Conservation (phyloP, 257 asterid species). For the Fraxinus quadrangulata region DNA sequence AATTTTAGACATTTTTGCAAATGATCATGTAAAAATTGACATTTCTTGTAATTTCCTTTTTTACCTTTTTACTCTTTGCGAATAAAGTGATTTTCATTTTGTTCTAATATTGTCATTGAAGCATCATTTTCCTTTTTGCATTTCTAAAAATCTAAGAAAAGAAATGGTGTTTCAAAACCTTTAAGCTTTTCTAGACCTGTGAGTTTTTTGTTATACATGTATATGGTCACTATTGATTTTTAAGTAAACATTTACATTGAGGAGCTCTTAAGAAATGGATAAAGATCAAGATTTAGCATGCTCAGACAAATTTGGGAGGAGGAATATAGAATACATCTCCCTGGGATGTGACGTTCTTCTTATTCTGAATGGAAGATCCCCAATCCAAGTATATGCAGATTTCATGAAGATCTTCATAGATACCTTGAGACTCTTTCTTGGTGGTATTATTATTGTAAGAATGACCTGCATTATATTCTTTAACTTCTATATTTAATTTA, state of each 20-base stretch:
- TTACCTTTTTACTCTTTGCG: background rate
- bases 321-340: constrained; percentile 66
- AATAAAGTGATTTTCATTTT: background rate
- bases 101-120: background rate
- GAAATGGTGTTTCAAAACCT: background rate
- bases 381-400: constrained; percentile 76
- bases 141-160: background rate
- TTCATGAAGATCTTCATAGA: constrained; percentile 75
- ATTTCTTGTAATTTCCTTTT: no score
- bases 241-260: background rate
- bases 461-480: constrained; percentile 19
- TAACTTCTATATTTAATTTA: background rate
- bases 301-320: constrained; percentile 69
- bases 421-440: constrained; percentile 63
- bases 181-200: background rate
- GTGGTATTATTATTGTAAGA: constrained; percentile 65
- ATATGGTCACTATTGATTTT: background rate
- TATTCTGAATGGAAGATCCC: constrained; percentile 68
- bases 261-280: constrained; percentile 45
- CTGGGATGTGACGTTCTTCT: constrained; percentile 79
- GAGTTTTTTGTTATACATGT: no score
- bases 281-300: constrained; percentile 62
- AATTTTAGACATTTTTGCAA: no score
- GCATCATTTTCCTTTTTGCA: background rate
- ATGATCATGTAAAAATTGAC: no score